Evolutionary conservation across 139 green algal species (phyloP).

Genomic region (Pseudopediastrum boryanum): DNA sequence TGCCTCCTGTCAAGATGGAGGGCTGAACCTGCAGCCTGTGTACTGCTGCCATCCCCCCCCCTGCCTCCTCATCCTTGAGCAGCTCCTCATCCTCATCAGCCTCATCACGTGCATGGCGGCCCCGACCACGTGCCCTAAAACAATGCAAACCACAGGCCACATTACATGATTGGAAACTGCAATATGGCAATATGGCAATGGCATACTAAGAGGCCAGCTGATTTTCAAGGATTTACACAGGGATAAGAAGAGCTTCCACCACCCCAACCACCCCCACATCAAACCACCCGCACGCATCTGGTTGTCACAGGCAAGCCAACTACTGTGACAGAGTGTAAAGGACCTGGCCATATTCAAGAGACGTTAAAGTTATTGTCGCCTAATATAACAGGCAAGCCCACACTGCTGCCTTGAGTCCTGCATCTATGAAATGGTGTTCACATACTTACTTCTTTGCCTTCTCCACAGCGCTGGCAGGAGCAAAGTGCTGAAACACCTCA

Average conservation of each 20-base stretch:
- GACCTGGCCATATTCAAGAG: too few relatives aligned
- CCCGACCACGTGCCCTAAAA: conserved; percentile 53
- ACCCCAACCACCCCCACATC: too few relatives aligned
- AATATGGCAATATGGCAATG: not conserved
- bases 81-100: conserved; percentile 94
- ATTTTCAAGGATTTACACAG: not conserved
- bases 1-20: conserved; percentile 85
- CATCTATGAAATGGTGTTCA: too few relatives aligned
- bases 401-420: too few relatives aligned
- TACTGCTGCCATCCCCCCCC: conserved; percentile 60
- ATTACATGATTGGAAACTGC: not conserved
- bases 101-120: conserved; percentile 75
- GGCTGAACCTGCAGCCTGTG: conserved; percentile 88
- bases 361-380: too few relatives aligned
- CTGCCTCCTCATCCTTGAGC: conserved; percentile 85
- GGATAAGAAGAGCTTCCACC: too few relatives aligned
- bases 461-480: conserved; percentile 46
- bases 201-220: not conserved
- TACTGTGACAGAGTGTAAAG: too few relatives aligned
- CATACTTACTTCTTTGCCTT: conserved; percentile 62
- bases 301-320: too few relatives aligned
- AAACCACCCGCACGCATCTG: too few relatives aligned
- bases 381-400: too few relatives aligned
- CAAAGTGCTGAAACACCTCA: conserved; percentile 99
- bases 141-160: too few relatives aligned